Percentiles rank a stretch among this genome's conserved stretches.
phyloP scores from a whole-genome alignment of 345 rosid genomes.

The Citrus inodora region DNA sequence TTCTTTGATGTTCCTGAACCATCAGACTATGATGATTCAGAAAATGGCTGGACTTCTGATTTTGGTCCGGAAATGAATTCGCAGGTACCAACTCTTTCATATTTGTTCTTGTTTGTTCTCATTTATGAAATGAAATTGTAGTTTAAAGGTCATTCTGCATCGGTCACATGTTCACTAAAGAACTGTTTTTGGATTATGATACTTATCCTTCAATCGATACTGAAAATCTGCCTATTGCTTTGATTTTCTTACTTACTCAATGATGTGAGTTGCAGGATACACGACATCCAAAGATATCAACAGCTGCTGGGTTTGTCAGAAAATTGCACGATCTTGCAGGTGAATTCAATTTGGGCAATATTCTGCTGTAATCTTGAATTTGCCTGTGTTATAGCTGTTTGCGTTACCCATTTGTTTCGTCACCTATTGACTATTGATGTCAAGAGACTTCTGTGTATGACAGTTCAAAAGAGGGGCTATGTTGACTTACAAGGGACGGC shows the following conservation, averaged over 20 bases:
- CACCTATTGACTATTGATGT: slow-evolving; percentile 14
- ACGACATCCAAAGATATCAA: slow-evolving; percentile 59
- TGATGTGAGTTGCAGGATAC: slow-evolving; percentile 48
- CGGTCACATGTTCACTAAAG: background rate
- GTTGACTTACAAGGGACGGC: slow-evolving; percentile 71
- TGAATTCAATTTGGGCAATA: slow-evolving; percentile 27
- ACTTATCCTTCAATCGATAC: background rate
- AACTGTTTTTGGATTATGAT: background rate
- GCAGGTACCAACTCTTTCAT: slow-evolving; percentile 46
- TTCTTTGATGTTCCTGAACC: slow-evolving; percentile 94
- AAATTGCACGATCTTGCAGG: slow-evolving; percentile 93
- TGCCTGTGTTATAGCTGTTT: background rate
- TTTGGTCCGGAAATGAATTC: slow-evolving; percentile 48
- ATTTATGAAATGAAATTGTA: background rate
- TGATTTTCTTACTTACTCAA: slow-evolving; percentile 10
- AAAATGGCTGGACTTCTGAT: slow-evolving; percentile 63
- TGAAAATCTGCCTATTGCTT: background rate
- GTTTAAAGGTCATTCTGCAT: background rate
- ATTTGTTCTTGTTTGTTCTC: slow-evolving; percentile 1
- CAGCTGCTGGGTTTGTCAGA: slow-evolving; percentile 77
- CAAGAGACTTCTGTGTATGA: slow-evolving; percentile 11
- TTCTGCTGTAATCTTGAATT: background rate
- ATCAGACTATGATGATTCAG: slow-evolving; percentile 52
- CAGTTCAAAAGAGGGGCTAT: slow-evolving; percentile 94
- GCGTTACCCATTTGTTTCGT: background rate